Evolutionary conservation across 352 stramenopile genomes (phyloP), one percentile per base, ranked within the genome.

Genomic region (Elongisporangium anandrum): DNA sequence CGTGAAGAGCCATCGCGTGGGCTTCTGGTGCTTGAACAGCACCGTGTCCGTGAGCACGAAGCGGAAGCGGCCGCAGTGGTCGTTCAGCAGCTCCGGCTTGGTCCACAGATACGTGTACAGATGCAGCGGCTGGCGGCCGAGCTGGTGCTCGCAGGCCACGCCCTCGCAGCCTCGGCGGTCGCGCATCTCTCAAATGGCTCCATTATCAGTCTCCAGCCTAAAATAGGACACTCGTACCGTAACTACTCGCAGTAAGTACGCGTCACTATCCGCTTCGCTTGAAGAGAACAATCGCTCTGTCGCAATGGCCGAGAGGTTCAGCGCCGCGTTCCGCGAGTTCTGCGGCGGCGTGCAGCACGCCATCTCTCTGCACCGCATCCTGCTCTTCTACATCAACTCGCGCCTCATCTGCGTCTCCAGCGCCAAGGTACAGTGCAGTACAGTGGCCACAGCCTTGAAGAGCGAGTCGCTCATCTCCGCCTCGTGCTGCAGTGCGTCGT

Each of bases 301-400:
- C 63, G 59, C 52, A 22, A 78, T 85, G 62, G 69, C 72, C 53
- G 68, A 84, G 52, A 70, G 73, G 59, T 73, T 86, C 21, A 77
- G 81, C 67, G 72, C 81, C 22, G 69, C 77, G 48, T 93, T 92
- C 70, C 80, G 78, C 58, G 84, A 88, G 66, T 95, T 91, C 73
- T 95, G 86, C 68, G 80, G 77, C 8, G 86, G 86, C 51, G 76
- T 94, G n/a, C 79, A 93, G 73, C 82, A 94, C 73, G 85, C 86
- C 57, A 78, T 95, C 39, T 95, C 86, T 50, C 66, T 92, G 26
- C 86, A 95, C 55, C 84, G 82, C 63, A 95, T 95, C 70, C 71
- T 92, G 52, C 73, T 91, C 45, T 91, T 94, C 76, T 95, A 88
- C 61, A 63, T 93, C 54, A 86, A 94, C 64, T 95, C 86, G 58